A percentile compares a stretch with the other conserved stretches of the same genome.
These are phyloP conservation scores for Camelina sativa DNA, from an alignment of 345 rosid species.

Conservation along the genomic window DNA sequence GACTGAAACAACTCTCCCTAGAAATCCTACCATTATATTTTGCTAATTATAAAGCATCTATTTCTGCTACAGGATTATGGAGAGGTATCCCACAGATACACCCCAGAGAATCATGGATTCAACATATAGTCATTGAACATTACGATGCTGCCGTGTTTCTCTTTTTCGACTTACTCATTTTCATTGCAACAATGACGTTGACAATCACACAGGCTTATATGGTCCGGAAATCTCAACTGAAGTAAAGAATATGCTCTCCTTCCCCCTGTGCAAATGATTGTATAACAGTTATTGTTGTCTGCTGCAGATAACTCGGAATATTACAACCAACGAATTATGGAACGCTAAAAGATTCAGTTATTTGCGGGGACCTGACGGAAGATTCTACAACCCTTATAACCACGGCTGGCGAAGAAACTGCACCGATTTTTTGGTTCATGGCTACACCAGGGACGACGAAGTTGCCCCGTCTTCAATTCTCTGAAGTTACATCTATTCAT, in stretches of 20 bases:
- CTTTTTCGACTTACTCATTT: conserved; percentile 56
- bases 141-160: conserved; percentile 71
- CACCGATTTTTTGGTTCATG: conserved; percentile 70
- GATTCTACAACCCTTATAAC: conserved; percentile 86
- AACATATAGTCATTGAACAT: conserved; percentile 59
- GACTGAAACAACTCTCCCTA: conserved; percentile 16
- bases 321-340: conserved; percentile 87
- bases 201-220: conserved; percentile 69
- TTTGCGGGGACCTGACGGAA: conserved; percentile 80
- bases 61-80: conserved; percentile 68
- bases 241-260: conserved; percentile 6
- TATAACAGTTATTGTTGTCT: conserved; percentile 20
- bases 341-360: conserved; percentile 74
- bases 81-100: conserved; percentile 48
- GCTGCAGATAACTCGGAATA: conserved; percentile 81
- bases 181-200: conserved; percentile 65
- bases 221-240: conserved; percentile 50
- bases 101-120: conserved; percentile 64
- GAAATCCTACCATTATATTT: neutral
- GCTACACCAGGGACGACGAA: conserved; percentile 74
- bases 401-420: conserved; percentile 92
- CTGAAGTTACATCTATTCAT: conserved; percentile 48
- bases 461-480: conserved; percentile 74
- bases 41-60: conserved; percentile 3
- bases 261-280: conserved; percentile 1